Evolutionary conservation across 345 rosid species (phyloP), one percentile per base, ranked within the genome.

Genomic region (Salix udensis): DNA sequence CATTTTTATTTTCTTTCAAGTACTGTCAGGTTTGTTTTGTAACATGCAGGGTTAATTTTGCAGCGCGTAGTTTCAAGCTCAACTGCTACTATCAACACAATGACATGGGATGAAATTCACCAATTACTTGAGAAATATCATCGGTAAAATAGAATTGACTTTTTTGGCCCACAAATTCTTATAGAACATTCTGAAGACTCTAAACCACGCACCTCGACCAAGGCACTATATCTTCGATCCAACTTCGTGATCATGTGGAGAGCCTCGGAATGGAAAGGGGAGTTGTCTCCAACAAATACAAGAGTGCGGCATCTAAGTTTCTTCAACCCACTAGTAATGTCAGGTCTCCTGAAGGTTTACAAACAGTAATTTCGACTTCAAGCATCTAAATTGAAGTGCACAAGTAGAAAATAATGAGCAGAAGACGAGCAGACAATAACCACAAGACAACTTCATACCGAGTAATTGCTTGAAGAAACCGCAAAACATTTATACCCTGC

Each of bases 201-300:
- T 3, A 3, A 8, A 15, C 23, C 42, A 64, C 82, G 10, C 74
- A 91, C 98, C 97, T 96, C 98, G 15, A 96, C 98, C 73, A 93
- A 90, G 71, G 99, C 99, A 15, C 91, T 86, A 68, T 81, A 87
- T 84, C 97, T 85, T 84, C 92, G 79, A 82, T 96, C 96, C 65
- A 93, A 82, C 79, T 91, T 91, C 7, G 97, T 89, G 36, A 88
- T 89, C 98, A 93, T 85, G 84, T 90, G 86, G 58, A 96, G 83
- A 3, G 99, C 97, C 81, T 96, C 99, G 0, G 90, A 78, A 81
- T 93, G 96, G 81, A 93, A 96, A 0, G 92, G 90, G 66, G 99
- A 96, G 79, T 85, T 81, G 66, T 96, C 98, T 44, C 99, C 99
- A 3, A 96, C 91, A 80, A 96, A 96, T 71, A 96, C 88, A 50